Conservation (phyloP, 768 basidiomycete genomes). For the Panellus pusillus region DNA sequence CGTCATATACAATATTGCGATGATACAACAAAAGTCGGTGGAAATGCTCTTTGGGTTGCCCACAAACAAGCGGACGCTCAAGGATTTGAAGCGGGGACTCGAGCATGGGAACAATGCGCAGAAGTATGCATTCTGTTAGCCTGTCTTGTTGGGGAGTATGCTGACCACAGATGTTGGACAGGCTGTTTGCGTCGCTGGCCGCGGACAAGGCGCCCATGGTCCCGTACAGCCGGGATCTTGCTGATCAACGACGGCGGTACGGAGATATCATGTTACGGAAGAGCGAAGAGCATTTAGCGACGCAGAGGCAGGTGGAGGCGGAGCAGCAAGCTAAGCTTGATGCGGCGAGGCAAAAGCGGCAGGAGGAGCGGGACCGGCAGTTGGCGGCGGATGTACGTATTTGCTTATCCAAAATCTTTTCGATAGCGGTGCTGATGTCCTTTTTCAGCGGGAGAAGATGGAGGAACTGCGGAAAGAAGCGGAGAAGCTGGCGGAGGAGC, state of each 20-base stretch:
- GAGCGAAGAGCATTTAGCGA: slow-evolving; percentile 74
- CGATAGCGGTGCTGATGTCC: slow-evolving; percentile 7
- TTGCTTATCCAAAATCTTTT: neutral
- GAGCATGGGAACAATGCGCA: slow-evolving; percentile 84
- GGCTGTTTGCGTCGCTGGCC: slow-evolving; percentile 83
- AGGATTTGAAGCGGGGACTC: slow-evolving; percentile 76
- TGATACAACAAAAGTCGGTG: slow-evolving; percentile 96
- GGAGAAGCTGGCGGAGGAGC: slow-evolving; percentile 78
- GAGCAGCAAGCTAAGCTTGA: slow-evolving; percentile 75
- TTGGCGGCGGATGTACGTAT: slow-evolving; percentile 65
- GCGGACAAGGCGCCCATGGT: slow-evolving; percentile 65
- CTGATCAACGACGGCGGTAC: slow-evolving; percentile 87
- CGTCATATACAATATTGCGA: slow-evolving; percentile 91
- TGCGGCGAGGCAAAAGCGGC: slow-evolving; percentile 71
- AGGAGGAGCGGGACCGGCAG: slow-evolving; percentile 71
- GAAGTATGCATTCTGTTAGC: slow-evolving; percentile 50
- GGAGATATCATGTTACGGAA: slow-evolving; percentile 83
- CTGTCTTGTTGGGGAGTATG: neutral
- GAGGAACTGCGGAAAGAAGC: slow-evolving; percentile 69
- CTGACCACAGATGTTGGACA: slow-evolving; percentile 28
- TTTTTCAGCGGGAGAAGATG: slow-evolving; percentile 52
- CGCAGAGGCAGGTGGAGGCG: slow-evolving; percentile 70
- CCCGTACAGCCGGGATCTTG: slow-evolving; percentile 85
- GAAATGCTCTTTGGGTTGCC: slow-evolving; percentile 81
- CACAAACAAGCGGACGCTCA: slow-evolving; percentile 74